Percentiles rank a stretch among this genome's conserved stretches.
Conservation (phyloP, 306 rosid species). For the Castanopsis chinensis region DNA sequence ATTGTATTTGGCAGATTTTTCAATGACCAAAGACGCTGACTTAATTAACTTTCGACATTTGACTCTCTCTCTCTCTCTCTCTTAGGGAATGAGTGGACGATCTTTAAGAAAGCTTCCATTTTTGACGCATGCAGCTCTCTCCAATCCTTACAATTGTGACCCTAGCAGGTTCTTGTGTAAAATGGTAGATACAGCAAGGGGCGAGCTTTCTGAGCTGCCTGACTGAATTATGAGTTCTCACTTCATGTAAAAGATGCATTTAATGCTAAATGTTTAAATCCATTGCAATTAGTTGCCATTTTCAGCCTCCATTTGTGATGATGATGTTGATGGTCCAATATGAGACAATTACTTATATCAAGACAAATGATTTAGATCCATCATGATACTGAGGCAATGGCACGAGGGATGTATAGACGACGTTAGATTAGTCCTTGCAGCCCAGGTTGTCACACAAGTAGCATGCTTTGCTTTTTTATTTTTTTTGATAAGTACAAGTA, state of each 20-base stretch:
- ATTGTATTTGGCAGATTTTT: conserved; percentile 11
- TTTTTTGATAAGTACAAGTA: neutral
- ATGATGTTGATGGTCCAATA: neutral
- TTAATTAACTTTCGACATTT: neutral
- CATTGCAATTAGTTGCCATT: neutral
- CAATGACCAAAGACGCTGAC: neutral
- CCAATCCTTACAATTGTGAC: conserved; percentile 63
- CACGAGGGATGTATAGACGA: neutral
- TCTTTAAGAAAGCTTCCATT: conserved; percentile 93
- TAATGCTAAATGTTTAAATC: neutral
- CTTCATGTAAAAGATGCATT: neutral
- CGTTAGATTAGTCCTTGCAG: neutral
- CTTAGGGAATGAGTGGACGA: conserved; percentile 91
- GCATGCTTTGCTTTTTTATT: neutral
- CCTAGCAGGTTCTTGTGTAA: conserved; percentile 64
- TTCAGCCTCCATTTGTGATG: neutral
- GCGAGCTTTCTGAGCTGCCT: conserved; percentile 83
- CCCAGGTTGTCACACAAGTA: neutral
- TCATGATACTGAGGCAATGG: neutral
- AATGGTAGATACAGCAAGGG: conserved; percentile 75
- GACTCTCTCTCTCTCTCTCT: conserved; percentile 4
- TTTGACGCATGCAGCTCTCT: conserved; percentile 74
- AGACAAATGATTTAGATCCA: neutral
- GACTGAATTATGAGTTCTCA: conserved; percentile 40
- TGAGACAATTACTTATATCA: neutral